Base-by-base conservation (phyloP, 352 stramenopile species). In the Aphanomyces astaci region DNA sequence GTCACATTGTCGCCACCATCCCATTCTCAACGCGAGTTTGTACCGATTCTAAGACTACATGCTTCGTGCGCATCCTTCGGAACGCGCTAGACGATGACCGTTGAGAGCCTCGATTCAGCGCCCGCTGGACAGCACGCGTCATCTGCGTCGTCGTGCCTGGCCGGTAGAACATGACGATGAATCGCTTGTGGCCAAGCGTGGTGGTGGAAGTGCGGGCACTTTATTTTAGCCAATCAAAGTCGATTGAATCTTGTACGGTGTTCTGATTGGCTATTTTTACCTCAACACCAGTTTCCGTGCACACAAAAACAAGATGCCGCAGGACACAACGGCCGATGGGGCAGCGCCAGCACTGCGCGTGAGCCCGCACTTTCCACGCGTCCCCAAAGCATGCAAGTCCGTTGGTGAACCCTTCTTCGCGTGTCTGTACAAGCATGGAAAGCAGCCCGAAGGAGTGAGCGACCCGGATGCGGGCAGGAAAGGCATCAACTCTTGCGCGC, bases 361-460 rank as follows among this genome's bases (percentile, higher is more conserved):
- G 73, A 92, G 84, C 73, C 64, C 76, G 19, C 75, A 91, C 76
- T 94, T 94, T 72, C 86, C 86, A 36, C 81, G 84, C 48, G 82
- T 91, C 31, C 81, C 86, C 1, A 80, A 82, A 45, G 73, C 76
- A 40, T 94, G 86, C 72, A 81, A 90, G 71, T 80, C 78, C 59
- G 80, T 75, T 56, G 76, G 84, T 30, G 80, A 84, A 54, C 73
- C 71, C 43, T 94, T 94, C 75, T 94, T 94, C 68, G 72, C 76
- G 54, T 94, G 86, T 70, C 88, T 94, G 57, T 89, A 94, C 74
- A 76, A 84, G 64, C 71, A 94, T 56, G 86, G 86, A 71, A 94
- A 92, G 73, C 82, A 89, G 71, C 73, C 74, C 2, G 71, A 77
- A 57, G 81, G 77, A 48, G 54, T 76, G 71, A 74, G 71, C 22